phyloP scores from a whole-genome alignment of 371 early-diverging fungal species.

The Mortierella sp. region DNA sequence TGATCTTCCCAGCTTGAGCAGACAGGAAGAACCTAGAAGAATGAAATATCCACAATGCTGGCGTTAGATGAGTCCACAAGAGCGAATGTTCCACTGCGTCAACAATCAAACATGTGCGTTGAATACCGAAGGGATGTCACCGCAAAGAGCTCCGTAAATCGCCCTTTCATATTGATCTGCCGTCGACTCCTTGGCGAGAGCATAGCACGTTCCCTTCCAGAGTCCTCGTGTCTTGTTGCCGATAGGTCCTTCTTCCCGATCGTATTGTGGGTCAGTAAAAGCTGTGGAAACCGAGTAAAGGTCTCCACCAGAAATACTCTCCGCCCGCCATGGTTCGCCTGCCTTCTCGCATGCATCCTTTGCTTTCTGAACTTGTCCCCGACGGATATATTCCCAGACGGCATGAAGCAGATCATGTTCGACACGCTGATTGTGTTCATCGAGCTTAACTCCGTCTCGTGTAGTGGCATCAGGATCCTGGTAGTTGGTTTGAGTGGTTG shows the following conservation, averaged over 20 bases:
- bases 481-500: slow-evolving; percentile 2
- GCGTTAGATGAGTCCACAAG: background rate
- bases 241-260: slow-evolving; percentile 20
- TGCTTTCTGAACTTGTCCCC: slow-evolving; percentile 45
- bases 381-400: slow-evolving; percentile 52
- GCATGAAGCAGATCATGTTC: slow-evolving; percentile 39
- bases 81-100: background rate
- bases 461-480: slow-evolving; percentile 46
- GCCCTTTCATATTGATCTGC: slow-evolving; percentile 47
- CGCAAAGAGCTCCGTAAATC: slow-evolving; percentile 46
- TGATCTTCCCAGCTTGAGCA: slow-evolving; percentile 57
- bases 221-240: slow-evolving; percentile 53
- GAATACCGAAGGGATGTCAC: slow-evolving; percentile 42
- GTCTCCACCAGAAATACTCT: slow-evolving; percentile 50
- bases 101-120: background rate
- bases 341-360: slow-evolving; percentile 46
- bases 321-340: slow-evolving; percentile 54
- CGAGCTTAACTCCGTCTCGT: slow-evolving; percentile 37
- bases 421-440: slow-evolving; percentile 28
- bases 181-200: slow-evolving; percentile 33
- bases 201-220: slow-evolving; percentile 56
- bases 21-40: slow-evolving; percentile 41
- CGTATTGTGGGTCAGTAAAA: slow-evolving; percentile 31
- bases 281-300: slow-evolving; percentile 30
- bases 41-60: background rate